A percentile compares a stretch with the other conserved stretches of the same genome.
Evolutionary conservation across 2,329 filamentous ascomycete species (phyloP).

Genomic region (Colletotrichum zoysiae): DNA sequence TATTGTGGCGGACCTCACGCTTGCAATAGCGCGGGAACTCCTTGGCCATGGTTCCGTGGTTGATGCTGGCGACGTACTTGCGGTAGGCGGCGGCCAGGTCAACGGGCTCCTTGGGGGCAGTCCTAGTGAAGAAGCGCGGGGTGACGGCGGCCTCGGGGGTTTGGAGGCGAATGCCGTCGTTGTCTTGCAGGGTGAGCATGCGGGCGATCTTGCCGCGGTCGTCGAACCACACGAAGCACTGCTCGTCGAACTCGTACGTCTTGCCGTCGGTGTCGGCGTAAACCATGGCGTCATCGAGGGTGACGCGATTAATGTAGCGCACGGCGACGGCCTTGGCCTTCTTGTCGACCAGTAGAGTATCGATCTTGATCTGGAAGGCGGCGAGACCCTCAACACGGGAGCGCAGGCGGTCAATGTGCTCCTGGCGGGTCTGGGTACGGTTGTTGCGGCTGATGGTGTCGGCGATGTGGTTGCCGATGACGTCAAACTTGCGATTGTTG

Average conservation of each 20-base stretch:
- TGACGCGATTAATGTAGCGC: conserved; percentile 36
- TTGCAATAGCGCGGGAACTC: conserved; percentile 48
- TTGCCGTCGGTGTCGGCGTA: conserved; percentile 7
- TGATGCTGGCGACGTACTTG: conserved; percentile 51
- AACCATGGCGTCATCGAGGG: conserved; percentile 8
- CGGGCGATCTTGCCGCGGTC: conserved; percentile 34
- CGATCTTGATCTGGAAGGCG: conserved; percentile 32
- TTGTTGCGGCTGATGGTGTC: conserved; percentile 29
- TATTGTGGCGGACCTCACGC: conserved; percentile 49
- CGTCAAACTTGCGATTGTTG: conserved; percentile 32
- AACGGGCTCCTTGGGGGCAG: conserved; percentile 18
- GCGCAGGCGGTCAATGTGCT: conserved; percentile 31
- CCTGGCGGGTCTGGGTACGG: conserved; percentile 30
- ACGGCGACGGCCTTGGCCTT: conserved; percentile 26
- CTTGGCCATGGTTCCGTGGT: conserved; percentile 45
- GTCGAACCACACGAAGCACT: conserved; percentile 40
- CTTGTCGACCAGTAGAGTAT: conserved; percentile 35
- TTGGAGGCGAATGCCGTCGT: conserved; percentile 34
- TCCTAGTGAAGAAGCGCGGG: conserved; percentile 29
- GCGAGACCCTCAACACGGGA: conserved; percentile 23
- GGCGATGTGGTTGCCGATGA: conserved; percentile 35
- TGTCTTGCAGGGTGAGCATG: conserved; percentile 37
- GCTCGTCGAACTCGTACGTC: conserved; percentile 35
- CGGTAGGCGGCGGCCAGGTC: conserved; percentile 43
- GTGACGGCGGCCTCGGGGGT: conserved; percentile 23